phyloP scores from a whole-genome alignment of 192 early-diverging fungal species.

The Allomyces macrogynus region DNA sequence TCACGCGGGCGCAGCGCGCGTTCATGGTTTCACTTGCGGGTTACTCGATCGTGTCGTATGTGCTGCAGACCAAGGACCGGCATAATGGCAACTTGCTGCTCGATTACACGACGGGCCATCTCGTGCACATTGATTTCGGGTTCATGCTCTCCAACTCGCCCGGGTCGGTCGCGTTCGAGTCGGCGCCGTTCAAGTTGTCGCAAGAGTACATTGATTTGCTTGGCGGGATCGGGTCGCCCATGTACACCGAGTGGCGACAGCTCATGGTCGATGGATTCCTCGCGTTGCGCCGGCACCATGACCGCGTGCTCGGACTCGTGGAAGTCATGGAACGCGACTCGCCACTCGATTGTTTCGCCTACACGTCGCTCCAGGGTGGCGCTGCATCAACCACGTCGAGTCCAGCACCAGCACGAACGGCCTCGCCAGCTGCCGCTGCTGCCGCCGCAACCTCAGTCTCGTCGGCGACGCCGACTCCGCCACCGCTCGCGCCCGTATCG shows the following conservation, averaged over 20 bases:
- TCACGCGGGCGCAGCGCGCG: conserved; percentile 70
- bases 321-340: conserved; percentile 89
- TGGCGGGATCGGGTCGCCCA: conserved; percentile 64
- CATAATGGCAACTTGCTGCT: conserved; percentile 96
- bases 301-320: conserved; percentile 69
- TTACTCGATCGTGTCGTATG: conserved; percentile 82
- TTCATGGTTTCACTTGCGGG: conserved; percentile 86
- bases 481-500: conserved; percentile 1
- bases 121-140: conserved; percentile 94
- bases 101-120: conserved; percentile 52
- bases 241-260: conserved; percentile 70
- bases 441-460: not conserved
- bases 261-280: conserved; percentile 70
- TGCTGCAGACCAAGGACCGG: conserved; percentile 85
- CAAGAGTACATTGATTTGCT: conserved; percentile 95
- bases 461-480: not conserved
- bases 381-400: not conserved
- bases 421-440: not conserved
- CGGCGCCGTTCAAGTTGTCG: conserved; percentile 93
- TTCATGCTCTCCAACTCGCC: conserved; percentile 98
- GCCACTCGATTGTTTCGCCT: conserved; percentile 28
- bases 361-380: conserved; percentile 24
- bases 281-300: conserved; percentile 69
- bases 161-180: conserved; percentile 88
- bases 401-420: conserved; percentile 4